phyloP scores from a whole-genome alignment of 208 protist species.

The Crithidia thermophila region DNA sequence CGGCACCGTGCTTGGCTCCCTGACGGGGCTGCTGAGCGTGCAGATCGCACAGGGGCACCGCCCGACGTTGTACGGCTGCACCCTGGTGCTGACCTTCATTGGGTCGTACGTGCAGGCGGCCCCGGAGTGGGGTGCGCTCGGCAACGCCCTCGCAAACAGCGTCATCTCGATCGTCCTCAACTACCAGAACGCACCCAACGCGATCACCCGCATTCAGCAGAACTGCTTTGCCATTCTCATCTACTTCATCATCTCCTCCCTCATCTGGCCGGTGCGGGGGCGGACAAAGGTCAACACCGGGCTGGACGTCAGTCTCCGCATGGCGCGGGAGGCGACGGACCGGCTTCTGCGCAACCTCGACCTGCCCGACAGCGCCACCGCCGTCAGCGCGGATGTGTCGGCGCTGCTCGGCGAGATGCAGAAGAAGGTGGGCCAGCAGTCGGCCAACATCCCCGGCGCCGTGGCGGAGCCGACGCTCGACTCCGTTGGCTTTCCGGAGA shows the following conservation, averaged over 20 bases:
- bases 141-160: conserved; percentile 78
- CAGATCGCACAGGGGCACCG: conserved; percentile 61
- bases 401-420: conserved; percentile 62
- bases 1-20: conserved; percentile 81
- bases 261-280: conserved; percentile 85
- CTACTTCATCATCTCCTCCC: conserved; percentile 81
- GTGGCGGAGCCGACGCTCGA: conserved; percentile 74
- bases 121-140: conserved; percentile 59
- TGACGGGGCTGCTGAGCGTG: conserved; percentile 68
- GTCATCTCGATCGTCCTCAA: conserved; percentile 85
- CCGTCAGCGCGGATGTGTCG: conserved; percentile 51
- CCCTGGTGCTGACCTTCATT: conserved; percentile 67
- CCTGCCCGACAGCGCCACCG: conserved; percentile 70
- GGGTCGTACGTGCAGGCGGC: conserved; percentile 77
- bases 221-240: conserved; percentile 89
- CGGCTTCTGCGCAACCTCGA: conserved; percentile 83
- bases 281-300: conserved; percentile 68
- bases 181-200: conserved; percentile 47
- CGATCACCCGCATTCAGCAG: conserved; percentile 89
- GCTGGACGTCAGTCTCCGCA: conserved; percentile 73
- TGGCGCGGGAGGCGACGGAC: conserved; percentile 64
- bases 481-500: conserved; percentile 77
- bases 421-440: conserved; percentile 58
- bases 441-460: conserved; percentile 52
- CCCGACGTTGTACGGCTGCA: conserved; percentile 61